These are phyloP conservation scores for Apiospora phragmitis DNA, from an alignment of 2,329 filamentous ascomycete species.

Conservation along the genomic window DNA sequence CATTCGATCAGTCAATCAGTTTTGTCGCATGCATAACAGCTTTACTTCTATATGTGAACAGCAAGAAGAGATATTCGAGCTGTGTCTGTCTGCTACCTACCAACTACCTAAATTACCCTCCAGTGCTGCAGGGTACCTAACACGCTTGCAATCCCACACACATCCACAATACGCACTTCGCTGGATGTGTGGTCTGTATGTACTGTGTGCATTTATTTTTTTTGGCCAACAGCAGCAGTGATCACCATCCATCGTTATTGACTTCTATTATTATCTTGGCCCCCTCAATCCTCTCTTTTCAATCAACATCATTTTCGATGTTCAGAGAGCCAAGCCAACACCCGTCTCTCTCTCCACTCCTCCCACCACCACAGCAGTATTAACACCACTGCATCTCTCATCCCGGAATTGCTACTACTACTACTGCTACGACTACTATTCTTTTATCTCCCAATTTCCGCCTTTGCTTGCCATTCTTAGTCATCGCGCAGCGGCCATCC, in stretches of 20 bases:
- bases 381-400: not conserved
- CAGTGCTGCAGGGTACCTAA: not conserved
- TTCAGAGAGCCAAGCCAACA: conserved; percentile 1
- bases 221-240: not conserved
- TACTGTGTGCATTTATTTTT: conserved; percentile 1
- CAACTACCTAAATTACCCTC: not conserved
- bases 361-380: not conserved
- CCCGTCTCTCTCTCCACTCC: not conserved
- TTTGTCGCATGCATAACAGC: not conserved
- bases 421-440: not conserved
- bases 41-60: not conserved
- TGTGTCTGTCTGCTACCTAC: not conserved
- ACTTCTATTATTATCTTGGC: conserved; percentile 9
- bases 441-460: not conserved
- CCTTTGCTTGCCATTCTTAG: not conserved
- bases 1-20: not conserved
- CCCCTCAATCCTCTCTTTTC: conserved; percentile 7
- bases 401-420: not conserved
- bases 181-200: not conserved
- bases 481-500: conserved; percentile 1
- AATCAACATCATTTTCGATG: conserved; percentile 6
- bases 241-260: not conserved
- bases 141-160: not conserved
- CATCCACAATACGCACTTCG: conserved; percentile 1
- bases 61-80: not conserved